Evolutionary conservation across 1,139 yeast species (phyloP).

Genomic region (Yamadazyma jaroonii): DNA sequence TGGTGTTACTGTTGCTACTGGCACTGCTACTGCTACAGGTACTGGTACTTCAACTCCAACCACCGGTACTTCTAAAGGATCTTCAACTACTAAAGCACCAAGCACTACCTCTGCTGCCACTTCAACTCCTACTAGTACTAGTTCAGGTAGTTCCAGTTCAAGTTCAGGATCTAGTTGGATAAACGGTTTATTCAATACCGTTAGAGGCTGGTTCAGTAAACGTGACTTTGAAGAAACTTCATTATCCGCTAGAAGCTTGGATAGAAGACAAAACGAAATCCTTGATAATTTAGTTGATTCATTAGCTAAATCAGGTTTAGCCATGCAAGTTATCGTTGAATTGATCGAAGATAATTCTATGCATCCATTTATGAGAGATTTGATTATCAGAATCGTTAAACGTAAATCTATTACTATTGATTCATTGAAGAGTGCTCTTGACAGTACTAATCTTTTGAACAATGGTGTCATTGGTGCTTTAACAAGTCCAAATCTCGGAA

Average conservation of each 20-base stretch:
- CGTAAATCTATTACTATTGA: slow-evolving; percentile 16
- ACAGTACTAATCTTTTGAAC: slow-evolving; percentile 16
- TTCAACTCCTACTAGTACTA: slow-evolving; percentile 1
- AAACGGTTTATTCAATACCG: slow-evolving; percentile 1
- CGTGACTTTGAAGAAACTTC: slow-evolving; percentile 10
- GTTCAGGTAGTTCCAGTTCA: slow-evolving; percentile 3
- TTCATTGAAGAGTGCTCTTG: slow-evolving; percentile 16
- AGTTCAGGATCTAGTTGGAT: slow-evolving; percentile 8
- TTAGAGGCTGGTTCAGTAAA: slow-evolving; percentile 14
- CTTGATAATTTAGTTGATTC: slow-evolving; percentile 24
- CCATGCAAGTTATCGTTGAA: slow-evolving; percentile 20
- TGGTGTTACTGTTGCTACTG: slow-evolving; percentile 6
- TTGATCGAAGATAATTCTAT: slow-evolving; percentile 13
- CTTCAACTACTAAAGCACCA: slow-evolving; percentile 8
- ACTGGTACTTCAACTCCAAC: slow-evolving; percentile 2
- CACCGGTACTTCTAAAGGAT: slow-evolving; percentile 1
- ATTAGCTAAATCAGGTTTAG: slow-evolving; percentile 31
- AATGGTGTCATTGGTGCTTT: slow-evolving; percentile 17
- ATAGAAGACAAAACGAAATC: slow-evolving; percentile 23
- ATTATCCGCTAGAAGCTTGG: slow-evolving; percentile 1
- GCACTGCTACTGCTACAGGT: slow-evolving; percentile 7
- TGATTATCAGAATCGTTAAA: slow-evolving; percentile 17
- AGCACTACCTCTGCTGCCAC: slow-evolving; percentile 4
- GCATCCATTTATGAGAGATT: slow-evolving; percentile 20
- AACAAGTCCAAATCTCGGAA: slow-evolving; percentile 11